A percentile compares a stretch with the other conserved stretches of the same genome.
Conservation (phyloP, 139 green algal species). For the Dunaliella sp. region DNA sequence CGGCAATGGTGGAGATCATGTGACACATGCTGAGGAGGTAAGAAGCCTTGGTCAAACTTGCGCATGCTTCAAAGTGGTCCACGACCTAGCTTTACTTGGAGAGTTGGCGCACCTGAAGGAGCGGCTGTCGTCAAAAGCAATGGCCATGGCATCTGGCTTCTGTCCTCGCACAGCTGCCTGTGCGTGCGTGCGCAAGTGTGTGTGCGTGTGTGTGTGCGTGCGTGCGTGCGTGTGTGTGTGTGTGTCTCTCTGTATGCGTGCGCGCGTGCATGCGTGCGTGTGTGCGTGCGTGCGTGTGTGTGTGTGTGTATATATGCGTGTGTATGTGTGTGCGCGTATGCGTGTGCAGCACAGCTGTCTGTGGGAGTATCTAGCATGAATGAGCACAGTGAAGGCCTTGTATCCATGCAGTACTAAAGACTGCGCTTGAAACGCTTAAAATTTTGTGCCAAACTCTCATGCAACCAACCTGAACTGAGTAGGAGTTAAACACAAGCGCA, state of each 20-base stretch:
- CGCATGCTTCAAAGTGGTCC: no score
- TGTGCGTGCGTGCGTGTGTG: not conserved
- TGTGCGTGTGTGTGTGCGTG: not conserved
- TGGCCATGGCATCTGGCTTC: not conserved
- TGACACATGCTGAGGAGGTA: no score
- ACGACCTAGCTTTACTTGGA: no score
- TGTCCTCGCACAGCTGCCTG: not conserved
- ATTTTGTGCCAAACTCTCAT: no score
- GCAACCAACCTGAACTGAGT: no score
- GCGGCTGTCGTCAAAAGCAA: not conserved
- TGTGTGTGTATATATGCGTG: not conserved
- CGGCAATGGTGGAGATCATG: no score
- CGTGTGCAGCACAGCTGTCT: not conserved
- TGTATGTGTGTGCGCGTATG: not conserved
- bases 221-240: not conserved
- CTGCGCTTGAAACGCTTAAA: no score
- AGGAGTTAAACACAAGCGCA: no score
- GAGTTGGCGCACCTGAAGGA: not conserved
- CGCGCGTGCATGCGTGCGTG: not conserved
- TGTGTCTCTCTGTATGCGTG: not conserved
- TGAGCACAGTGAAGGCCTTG: no score
- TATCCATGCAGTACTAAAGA: no score
- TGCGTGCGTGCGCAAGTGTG: not conserved
- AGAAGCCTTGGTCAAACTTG: no score
- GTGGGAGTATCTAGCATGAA: no score